Evolutionary conservation across 257 asterid species (phyloP), one percentile per base, ranked within the genome.

Genomic region (Linaria vulgaris): DNA sequence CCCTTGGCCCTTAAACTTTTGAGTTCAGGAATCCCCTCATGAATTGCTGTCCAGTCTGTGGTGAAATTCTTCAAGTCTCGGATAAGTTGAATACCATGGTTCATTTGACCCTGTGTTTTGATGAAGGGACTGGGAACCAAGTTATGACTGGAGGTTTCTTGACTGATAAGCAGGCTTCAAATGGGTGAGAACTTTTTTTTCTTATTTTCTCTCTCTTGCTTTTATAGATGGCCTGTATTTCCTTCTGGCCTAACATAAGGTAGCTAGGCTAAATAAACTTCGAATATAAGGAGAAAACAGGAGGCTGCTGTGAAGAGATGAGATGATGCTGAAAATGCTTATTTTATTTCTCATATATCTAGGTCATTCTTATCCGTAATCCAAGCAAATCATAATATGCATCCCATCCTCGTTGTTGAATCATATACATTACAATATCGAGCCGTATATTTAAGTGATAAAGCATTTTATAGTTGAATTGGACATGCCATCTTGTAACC

Each of bases 91-190:
- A 87, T 68, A 69, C 75, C 41, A 70, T 94, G 87, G 77, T 94
- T 76, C 99, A 94, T 72, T 76, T 94, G 90, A 87, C 97, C 60
- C 77, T 94, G 65, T 94, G 99, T 79, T 94, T 94, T 58, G 96
- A 94, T 71, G 99, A 90, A 83, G 99, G 99, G 60, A 94, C 96
- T 75, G 99, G 99, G 64, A 83, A 76, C 74, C 91, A 87, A 85
- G 84, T 87, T 75, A 90, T 94, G 99, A 81, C 95, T 34, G 97
- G 97, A 67, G 99, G 99, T 55, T 94, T 94, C 79, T 85, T 90
- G 83, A 94, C 97, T 17, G 97, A 90, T 74, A 90, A 87, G 82
- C 95, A 90, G 85, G 97, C 97, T 76, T 80, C 97, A 59, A 87
- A 85, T 24, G 99, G 99, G 99, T 90, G 72, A 70, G 85, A 64